A percentile compares a stretch with the other conserved stretches of the same genome.
Conservation (phyloP, 1,139 yeast species). For the Entelexis paramagnoliae region DNA sequence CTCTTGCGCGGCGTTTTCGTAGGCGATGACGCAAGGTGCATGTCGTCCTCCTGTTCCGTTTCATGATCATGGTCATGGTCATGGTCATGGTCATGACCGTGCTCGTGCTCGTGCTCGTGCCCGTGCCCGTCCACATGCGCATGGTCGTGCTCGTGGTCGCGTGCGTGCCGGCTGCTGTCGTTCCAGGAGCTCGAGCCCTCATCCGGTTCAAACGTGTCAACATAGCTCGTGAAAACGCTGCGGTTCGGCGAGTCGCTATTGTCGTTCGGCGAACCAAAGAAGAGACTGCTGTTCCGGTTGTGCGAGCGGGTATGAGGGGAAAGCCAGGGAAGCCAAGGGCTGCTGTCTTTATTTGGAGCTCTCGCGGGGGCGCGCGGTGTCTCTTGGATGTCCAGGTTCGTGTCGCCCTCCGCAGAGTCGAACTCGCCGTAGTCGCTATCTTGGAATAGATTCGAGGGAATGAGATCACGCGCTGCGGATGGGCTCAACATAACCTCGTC, state of each 20-base stretch:
- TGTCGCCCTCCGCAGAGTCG: not conserved
- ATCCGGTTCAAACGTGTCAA: not conserved
- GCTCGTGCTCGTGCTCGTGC: too few species aligned
- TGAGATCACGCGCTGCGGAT: conserved; percentile 9
- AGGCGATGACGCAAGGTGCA: not conserved
- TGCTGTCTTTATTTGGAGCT: not conserved
- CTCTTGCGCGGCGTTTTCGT: conserved; percentile 8
- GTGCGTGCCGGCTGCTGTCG: too few species aligned
- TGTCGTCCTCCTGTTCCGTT: not conserved
- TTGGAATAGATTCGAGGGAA: conserved; percentile 18
- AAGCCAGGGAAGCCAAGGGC: conserved; percentile 17
- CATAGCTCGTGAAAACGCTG: not conserved
- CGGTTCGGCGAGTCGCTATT: not conserved
- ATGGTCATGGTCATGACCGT: not conserved
- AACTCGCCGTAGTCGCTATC: conserved; percentile 6
- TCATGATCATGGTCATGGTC: conserved; percentile 1
- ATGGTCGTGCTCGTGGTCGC: too few species aligned
- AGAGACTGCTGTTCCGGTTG: conserved; percentile 15
- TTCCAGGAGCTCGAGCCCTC: not conserved
- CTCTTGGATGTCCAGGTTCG: not conserved
- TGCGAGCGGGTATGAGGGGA: conserved; percentile 12
- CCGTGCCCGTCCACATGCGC: too few species aligned
- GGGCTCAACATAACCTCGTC: conserved; percentile 6
- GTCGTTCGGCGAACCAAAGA: conserved; percentile 10
- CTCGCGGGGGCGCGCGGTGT: conserved; percentile 3